Percentiles rank a stretch among this genome's conserved stretches.
phyloP scores from a whole-genome alignment of 1,284 basidiomycete genomes.

The Fistulina hepatica region DNA sequence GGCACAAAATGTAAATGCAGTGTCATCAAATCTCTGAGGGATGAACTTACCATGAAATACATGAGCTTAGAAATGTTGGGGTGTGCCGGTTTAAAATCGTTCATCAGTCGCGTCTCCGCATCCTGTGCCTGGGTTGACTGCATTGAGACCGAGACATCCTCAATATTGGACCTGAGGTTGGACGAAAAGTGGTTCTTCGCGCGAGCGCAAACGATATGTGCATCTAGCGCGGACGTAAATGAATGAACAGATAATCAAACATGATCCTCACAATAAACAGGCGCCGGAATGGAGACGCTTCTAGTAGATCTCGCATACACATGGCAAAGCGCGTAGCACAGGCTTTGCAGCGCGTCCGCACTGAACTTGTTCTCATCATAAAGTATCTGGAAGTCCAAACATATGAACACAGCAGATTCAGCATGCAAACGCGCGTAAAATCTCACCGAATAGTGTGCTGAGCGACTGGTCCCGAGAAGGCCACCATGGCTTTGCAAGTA shows the following conservation, averaged over 20 bases:
- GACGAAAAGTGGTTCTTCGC: slow-evolving; percentile 34
- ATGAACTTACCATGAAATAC: slow-evolving; percentile 48
- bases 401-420: not conserved
- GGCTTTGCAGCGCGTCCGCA: slow-evolving; percentile 33
- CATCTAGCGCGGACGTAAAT: no score
- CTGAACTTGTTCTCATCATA: slow-evolving; percentile 14
- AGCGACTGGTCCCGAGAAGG: slow-evolving; percentile 31
- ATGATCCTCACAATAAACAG: slow-evolving; percentile 50
- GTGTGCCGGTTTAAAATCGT: slow-evolving; percentile 47
- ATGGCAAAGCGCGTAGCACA: slow-evolving; percentile 43
- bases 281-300: slow-evolving; percentile 46
- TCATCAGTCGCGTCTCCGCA: no score
- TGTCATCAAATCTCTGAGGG: not conserved
- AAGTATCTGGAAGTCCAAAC: slow-evolving; percentile 14
- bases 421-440: not conserved
- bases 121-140: no score
- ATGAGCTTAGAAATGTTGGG: slow-evolving; percentile 37
- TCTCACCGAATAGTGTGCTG: slow-evolving; percentile 36
- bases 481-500: slow-evolving; percentile 29
- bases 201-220: slow-evolving; percentile 31
- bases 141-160: no score
- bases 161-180: no score
- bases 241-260: no score
- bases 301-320: slow-evolving; percentile 45
- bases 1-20: no score